phyloP scores from a whole-genome alignment of 306 rosid genomes.

The Phaseolus lunatus region DNA sequence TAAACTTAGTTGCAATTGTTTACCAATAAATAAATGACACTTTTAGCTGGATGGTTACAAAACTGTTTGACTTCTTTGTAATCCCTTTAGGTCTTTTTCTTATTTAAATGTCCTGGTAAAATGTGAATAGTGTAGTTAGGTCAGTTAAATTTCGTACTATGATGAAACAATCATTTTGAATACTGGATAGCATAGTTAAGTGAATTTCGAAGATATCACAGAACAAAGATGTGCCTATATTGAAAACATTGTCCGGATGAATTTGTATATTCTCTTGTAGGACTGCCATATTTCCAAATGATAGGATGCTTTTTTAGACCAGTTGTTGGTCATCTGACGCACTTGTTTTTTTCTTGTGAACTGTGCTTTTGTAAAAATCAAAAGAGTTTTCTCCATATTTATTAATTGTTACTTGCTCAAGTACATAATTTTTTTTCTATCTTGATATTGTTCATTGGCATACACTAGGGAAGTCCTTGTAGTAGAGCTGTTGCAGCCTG shows the following conservation, averaged over 20 bases:
- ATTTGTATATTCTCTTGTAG: conserved; percentile 1
- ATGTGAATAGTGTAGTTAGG: background rate
- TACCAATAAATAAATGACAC: background rate
- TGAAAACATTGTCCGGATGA: conserved; percentile 5
- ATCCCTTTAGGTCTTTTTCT: background rate
- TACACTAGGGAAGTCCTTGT: background rate
- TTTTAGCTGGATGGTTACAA: background rate
- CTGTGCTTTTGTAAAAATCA: conserved; percentile 34
- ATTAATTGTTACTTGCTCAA: too few species aligned
- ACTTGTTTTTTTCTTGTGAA: background rate
- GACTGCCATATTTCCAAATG: conserved; percentile 34
- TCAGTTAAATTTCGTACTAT: too few species aligned
- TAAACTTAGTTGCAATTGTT: background rate
- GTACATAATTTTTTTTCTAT: too few species aligned
- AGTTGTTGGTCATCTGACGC: conserved; percentile 35
- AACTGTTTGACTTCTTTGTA: too few species aligned
- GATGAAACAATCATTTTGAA: background rate
- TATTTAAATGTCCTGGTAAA: background rate
- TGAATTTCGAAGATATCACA: too few species aligned
- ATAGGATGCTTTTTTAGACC: conserved; percentile 40
- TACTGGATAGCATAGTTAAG: background rate
- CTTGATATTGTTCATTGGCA: background rate
- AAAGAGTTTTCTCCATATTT: too few species aligned
- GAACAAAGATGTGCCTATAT: too few species aligned
- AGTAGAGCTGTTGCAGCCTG: background rate